Evolutionary conservation across 371 early-diverging fungal genomes (phyloP).

Genomic region (Mycotypha africana): DNA sequence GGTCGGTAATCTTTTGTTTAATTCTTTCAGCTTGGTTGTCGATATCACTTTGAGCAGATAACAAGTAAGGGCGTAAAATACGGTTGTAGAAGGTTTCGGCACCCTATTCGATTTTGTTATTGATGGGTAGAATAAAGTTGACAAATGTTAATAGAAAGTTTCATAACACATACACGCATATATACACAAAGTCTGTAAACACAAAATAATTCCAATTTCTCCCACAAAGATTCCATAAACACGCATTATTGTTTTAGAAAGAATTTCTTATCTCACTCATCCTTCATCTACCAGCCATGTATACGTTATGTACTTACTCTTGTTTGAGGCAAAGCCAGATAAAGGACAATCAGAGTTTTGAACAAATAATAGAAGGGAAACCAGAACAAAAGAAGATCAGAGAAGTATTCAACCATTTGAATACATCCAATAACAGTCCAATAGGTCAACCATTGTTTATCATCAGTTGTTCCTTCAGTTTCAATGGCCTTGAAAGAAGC

Average conservation of each 20-base stretch:
- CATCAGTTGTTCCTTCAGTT: slow-evolving; percentile 48
- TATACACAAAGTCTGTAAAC: no score
- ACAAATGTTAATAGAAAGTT: background rate
- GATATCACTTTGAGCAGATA: slow-evolving; percentile 22
- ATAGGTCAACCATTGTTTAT: slow-evolving; percentile 72
- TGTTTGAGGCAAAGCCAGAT: slow-evolving; percentile 62
- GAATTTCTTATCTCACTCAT: background rate
- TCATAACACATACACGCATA: no score
- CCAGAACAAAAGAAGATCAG: slow-evolving; percentile 63
- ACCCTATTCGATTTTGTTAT: slow-evolving; percentile 20
- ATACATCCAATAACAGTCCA: slow-evolving; percentile 61
- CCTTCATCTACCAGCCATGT: background rate
- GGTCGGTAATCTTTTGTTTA: slow-evolving; percentile 9
- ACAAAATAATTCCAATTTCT: no score
- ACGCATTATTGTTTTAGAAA: no score
- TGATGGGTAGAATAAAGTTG: background rate
- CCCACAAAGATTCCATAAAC: no score
- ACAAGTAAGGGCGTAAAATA: slow-evolving; percentile 37
- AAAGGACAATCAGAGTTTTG: slow-evolving; percentile 68
- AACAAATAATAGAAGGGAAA: slow-evolving; percentile 73
- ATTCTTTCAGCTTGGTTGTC: slow-evolving; percentile 11
- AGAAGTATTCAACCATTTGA: slow-evolving; percentile 65
- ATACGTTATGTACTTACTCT: slow-evolving; percentile 16
- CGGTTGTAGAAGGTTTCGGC: slow-evolving; percentile 39
- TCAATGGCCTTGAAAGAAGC: slow-evolving; percentile 69